Percentiles rank a stretch among this genome's conserved stretches.
These are phyloP conservation scores for Monilinia vaccinii-corymbosi DNA, from an alignment of 2,329 filamentous ascomycete species.

Conservation along the genomic window DNA sequence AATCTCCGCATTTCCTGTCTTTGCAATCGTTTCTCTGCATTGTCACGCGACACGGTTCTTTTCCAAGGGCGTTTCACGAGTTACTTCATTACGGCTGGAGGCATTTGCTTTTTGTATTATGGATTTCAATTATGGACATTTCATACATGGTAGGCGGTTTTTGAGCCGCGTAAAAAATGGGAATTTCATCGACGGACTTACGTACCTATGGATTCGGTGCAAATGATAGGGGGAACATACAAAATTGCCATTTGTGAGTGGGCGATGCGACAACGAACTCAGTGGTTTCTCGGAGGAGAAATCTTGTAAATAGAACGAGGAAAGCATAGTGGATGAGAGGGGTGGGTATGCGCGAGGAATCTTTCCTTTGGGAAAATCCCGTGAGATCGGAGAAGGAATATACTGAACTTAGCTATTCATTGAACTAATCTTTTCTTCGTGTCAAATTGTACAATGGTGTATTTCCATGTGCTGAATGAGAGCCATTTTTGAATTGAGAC, in stretches of 20 bases:
- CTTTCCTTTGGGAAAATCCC: no score
- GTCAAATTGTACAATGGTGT: not conserved
- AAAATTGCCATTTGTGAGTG: not conserved
- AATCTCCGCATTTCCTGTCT: conserved; percentile 1
- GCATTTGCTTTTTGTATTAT: not conserved
- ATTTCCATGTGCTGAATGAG: not conserved
- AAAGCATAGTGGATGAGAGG: not conserved
- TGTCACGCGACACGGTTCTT: not conserved
- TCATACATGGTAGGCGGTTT: conserved; percentile 1
- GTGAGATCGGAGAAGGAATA: not conserved
- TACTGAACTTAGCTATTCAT: not conserved
- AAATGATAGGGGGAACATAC: not conserved
- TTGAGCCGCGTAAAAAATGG: not conserved
- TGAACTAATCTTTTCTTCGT: not conserved
- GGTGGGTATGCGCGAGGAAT: no score
- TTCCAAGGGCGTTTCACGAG: conserved; percentile 2
- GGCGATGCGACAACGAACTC: not conserved
- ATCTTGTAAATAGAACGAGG: not conserved
- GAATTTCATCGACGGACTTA: not conserved
- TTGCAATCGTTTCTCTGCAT: conserved; percentile 3
- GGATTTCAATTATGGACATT: not conserved
- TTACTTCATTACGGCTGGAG: not conserved
- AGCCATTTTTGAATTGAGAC: no score
- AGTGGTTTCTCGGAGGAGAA: not conserved
- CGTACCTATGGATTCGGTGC: not conserved